Evolutionary conservation across 2,329 filamentous ascomycete genomes (phyloP).

Genomic region (Eutypa lata): DNA sequence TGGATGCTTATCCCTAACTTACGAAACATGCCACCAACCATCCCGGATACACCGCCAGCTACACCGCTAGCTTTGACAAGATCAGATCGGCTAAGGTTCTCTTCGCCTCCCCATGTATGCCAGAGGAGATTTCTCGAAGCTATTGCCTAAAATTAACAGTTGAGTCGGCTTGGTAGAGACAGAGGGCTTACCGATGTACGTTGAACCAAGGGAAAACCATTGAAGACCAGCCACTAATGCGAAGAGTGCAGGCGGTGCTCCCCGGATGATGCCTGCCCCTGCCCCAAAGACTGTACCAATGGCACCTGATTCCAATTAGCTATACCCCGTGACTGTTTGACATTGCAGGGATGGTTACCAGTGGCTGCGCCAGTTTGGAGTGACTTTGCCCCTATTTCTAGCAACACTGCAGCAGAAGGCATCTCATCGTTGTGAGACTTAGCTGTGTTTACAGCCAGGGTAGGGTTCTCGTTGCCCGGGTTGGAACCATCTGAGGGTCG

Average conservation of each 20-base stretch:
- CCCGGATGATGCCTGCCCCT: constrained; percentile 68
- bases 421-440: constrained; percentile 13
- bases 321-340: constrained; percentile 7
- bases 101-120: constrained; percentile 46
- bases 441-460: constrained; percentile 1
- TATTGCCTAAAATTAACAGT: constrained; percentile 24
- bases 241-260: constrained; percentile 66
- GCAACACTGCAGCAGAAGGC: constrained; percentile 19
- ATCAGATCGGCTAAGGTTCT: constrained; percentile 54
- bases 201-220: constrained; percentile 75
- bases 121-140: constrained; percentile 47
- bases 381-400: constrained; percentile 23
- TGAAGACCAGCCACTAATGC: constrained; percentile 71
- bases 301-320: constrained; percentile 38
- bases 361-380: constrained; percentile 24
- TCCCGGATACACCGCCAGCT: constrained; percentile 66
- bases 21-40: constrained; percentile 56
- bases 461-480: neutral
- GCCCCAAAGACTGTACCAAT: constrained; percentile 64
- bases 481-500: neutral
- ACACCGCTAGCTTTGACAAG: constrained; percentile 65
- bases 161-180: neutral
- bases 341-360: constrained; percentile 18
- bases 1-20: constrained; percentile 23
- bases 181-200: constrained; percentile 65